These are phyloP conservation scores for Cystobasidium sp. DNA, from an alignment of 1,284 basidiomycete genomes.

Conservation along the genomic window DNA sequence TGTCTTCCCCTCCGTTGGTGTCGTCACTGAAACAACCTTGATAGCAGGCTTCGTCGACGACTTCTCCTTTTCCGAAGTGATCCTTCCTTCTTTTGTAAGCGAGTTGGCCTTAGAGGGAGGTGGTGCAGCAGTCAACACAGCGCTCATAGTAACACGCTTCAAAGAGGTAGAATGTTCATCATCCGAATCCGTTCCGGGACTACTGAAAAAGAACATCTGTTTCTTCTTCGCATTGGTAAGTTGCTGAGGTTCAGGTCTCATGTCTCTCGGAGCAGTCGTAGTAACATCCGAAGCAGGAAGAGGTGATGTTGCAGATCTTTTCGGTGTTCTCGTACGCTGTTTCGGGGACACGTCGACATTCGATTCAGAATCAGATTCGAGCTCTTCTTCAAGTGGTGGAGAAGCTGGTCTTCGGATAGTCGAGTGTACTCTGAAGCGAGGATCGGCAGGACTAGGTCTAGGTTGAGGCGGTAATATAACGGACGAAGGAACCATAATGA, in stretches of 20 bases:
- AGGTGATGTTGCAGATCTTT: slow-evolving; percentile 4
- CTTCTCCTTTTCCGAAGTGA: neutral
- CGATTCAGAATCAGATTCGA: neutral
- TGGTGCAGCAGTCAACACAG: too few species aligned
- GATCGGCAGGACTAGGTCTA: slow-evolving; percentile 29
- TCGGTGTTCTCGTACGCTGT: neutral
- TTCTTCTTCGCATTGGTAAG: slow-evolving; percentile 42
- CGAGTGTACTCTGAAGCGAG: slow-evolving; percentile 10
- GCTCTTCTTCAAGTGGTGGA: slow-evolving; percentile 20
- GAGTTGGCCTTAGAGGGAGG: too few species aligned
- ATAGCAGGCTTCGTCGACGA: neutral
- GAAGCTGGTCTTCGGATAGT: slow-evolving; percentile 24
- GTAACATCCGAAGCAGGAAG: neutral
- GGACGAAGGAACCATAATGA: slow-evolving; percentile 17
- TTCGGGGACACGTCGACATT: neutral
- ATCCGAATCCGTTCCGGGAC: slow-evolving; percentile 51
- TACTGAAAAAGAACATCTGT: slow-evolving; percentile 52
- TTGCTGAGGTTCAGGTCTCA: slow-evolving; percentile 20
- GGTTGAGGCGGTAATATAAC: slow-evolving; percentile 38
- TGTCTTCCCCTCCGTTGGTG: neutral
- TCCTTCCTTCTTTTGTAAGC: neutral
- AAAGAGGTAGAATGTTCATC: slow-evolving; percentile 35
- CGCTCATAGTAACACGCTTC: neutral
- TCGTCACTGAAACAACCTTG: neutral
- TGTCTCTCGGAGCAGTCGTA: slow-evolving; percentile 23